Evolutionary conservation across 83 land plant genomes (phyloP).

Genomic region (Thuja plicata): DNA sequence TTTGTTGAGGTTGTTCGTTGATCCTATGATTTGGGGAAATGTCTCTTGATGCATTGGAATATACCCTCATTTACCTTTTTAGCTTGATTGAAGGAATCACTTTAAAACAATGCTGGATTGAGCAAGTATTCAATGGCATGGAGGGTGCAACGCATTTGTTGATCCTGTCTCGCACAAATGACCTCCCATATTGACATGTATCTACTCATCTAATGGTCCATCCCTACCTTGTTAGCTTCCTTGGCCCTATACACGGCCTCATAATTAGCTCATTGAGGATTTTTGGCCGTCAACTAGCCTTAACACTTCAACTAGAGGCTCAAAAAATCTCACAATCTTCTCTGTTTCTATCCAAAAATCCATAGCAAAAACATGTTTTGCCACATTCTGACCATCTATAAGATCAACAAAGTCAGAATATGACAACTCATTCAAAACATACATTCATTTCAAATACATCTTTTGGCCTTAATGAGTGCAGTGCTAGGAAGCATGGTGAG

Average conservation of each 20-base stretch:
- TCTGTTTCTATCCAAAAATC: background rate
- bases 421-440: background rate
- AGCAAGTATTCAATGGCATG: background rate
- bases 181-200: background rate
- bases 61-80: too few species aligned
- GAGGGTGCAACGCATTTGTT: background rate
- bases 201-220: too few species aligned
- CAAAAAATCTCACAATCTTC: background rate
- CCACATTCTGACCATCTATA: too few species aligned
- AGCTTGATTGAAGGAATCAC: too few species aligned
- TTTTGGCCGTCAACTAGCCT: background rate
- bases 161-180: background rate
- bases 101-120: too few species aligned
- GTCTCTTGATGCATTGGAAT: too few species aligned
- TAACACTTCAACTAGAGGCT: constrained; percentile 7
- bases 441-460: background rate
- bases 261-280: background rate
- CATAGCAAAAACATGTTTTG: background rate
- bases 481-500: background rate
- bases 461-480: background rate
- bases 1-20: too few species aligned
- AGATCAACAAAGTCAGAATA: background rate
- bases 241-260: background rate
- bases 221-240: too few species aligned
- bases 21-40: too few species aligned